Percentiles rank a stretch among this genome's conserved stretches.
These are phyloP conservation scores for Gossypium herbaceum DNA, from an alignment of 345 rosid species.

Conservation along the genomic window DNA sequence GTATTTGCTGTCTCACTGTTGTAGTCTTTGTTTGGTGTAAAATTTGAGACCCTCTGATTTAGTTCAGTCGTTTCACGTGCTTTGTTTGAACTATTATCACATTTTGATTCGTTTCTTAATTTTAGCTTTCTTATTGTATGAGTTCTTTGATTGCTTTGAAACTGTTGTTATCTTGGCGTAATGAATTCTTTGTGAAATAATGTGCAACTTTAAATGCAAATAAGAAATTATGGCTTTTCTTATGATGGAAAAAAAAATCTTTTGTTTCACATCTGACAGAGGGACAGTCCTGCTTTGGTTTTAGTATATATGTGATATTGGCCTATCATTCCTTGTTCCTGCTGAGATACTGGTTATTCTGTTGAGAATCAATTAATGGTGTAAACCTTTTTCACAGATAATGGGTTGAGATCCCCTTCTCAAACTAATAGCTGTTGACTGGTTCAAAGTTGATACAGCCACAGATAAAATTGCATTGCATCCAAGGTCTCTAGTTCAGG, in stretches of 20 bases:
- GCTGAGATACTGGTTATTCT: not conserved
- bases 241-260: not conserved
- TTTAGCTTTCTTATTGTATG: not conserved
- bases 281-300: not conserved
- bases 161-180: not conserved
- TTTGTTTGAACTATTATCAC: not conserved
- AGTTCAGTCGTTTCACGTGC: not conserved
- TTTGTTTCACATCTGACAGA: not conserved
- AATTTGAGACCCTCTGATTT: not conserved
- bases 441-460: constrained; percentile 76
- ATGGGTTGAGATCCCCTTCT: constrained; percentile 93
- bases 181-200: not conserved
- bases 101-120: not conserved
- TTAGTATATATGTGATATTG: not conserved
- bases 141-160: not conserved
- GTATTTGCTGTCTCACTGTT: not conserved
- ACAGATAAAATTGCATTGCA: constrained; percentile 66
- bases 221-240: not conserved
- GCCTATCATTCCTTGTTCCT: not conserved
- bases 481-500: constrained; percentile 90
- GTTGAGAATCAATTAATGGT: constrained; percentile 1
- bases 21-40: not conserved
- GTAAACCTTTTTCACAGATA: constrained; percentile 44
- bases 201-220: not conserved
- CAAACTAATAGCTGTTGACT: constrained; percentile 82